These are phyloP conservation scores for Conticribra weissflogii DNA, from an alignment of 108 stramenopile species.

Conservation along the genomic window DNA sequence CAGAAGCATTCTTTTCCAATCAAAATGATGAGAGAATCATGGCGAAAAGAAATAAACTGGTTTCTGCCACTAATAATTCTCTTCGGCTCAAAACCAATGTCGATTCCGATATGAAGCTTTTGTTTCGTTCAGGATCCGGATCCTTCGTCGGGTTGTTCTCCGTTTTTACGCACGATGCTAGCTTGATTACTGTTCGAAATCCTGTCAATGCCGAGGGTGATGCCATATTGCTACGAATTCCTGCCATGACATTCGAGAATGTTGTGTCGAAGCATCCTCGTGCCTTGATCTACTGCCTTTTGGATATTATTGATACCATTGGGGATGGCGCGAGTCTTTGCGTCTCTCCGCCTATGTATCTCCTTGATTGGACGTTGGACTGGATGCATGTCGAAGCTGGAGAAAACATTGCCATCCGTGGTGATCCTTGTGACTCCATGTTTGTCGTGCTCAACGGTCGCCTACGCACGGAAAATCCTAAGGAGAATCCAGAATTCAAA, in stretches of 20 bases:
- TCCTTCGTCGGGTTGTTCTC: conserved; percentile 43
- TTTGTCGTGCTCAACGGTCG: conserved; percentile 62
- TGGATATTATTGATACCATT: conserved; percentile 37
- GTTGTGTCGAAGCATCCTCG: conserved; percentile 41
- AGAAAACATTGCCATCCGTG: conserved; percentile 44
- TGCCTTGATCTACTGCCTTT: conserved; percentile 39
- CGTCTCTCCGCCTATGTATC: conserved; percentile 44
- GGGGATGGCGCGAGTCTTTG: conserved; percentile 13
- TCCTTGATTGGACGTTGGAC: conserved; percentile 53
- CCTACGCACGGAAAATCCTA: conserved; percentile 21
- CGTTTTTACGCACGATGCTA: conserved; percentile 50
- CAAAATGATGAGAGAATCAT: background rate
- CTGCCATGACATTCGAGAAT: conserved; percentile 37
- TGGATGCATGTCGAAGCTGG: conserved; percentile 56
- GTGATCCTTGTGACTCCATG: conserved; percentile 53
- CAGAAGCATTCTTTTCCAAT: background rate
- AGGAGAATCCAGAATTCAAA: background rate
- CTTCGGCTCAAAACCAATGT: conserved; percentile 1
- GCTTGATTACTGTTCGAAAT: conserved; percentile 36
- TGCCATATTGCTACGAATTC: conserved; percentile 45
- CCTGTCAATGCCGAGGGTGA: conserved; percentile 1
- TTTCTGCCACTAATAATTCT: background rate
- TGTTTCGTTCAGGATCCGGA: conserved; percentile 30
- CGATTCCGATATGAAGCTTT: background rate
- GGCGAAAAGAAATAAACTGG: conserved; percentile 9